Conservation (phyloP, 164 flowering plant genomes). For the Stephania yunnanensis region DNA sequence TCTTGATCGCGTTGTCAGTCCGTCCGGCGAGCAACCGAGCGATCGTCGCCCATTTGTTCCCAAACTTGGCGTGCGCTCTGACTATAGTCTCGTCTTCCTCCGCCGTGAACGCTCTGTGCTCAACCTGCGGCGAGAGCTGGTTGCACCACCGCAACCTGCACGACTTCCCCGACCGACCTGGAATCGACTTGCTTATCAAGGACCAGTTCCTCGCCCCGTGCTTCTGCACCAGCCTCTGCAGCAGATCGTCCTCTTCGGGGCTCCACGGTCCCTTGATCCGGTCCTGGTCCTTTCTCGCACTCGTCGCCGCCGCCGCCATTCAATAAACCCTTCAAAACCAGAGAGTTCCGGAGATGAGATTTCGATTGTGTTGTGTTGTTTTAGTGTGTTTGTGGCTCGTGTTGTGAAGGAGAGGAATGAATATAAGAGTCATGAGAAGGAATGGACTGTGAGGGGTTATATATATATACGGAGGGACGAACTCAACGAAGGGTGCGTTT, state of each 20-base stretch:
- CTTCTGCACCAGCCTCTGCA: slow-evolving; percentile 50
- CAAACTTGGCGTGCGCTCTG: slow-evolving; percentile 67
- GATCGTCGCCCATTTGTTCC: slow-evolving; percentile 93
- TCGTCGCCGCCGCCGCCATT: slow-evolving; percentile 20
- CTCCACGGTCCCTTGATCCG: slow-evolving; percentile 98
- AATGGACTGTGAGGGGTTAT: background rate
- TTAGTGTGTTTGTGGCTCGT: background rate
- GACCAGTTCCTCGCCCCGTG: slow-evolving; percentile 93
- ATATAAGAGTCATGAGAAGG: background rate
- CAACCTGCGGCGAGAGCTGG: slow-evolving; percentile 85
- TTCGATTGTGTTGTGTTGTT: no score
- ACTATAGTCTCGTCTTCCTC: slow-evolving; percentile 76
- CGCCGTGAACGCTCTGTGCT: slow-evolving; percentile 61
- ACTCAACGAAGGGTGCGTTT: slow-evolving; percentile 20
- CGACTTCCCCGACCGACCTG: slow-evolving; percentile 88
- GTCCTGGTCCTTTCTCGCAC: slow-evolving; percentile 46
- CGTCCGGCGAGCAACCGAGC: slow-evolving; percentile 72
- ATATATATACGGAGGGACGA: no score
- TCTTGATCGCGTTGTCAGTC: slow-evolving; percentile 86
- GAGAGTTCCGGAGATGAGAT: no score
- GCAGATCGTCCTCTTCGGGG: slow-evolving; percentile 72
- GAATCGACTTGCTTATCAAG: slow-evolving; percentile 69
- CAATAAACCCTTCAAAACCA: slow-evolving; percentile 1
- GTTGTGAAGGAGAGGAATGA: slow-evolving; percentile 9
- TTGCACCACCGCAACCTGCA: slow-evolving; percentile 93